These are phyloP conservation scores for Blastocystis sp. DNA, from an alignment of 352 stramenopile species.

Conservation along the genomic window DNA sequence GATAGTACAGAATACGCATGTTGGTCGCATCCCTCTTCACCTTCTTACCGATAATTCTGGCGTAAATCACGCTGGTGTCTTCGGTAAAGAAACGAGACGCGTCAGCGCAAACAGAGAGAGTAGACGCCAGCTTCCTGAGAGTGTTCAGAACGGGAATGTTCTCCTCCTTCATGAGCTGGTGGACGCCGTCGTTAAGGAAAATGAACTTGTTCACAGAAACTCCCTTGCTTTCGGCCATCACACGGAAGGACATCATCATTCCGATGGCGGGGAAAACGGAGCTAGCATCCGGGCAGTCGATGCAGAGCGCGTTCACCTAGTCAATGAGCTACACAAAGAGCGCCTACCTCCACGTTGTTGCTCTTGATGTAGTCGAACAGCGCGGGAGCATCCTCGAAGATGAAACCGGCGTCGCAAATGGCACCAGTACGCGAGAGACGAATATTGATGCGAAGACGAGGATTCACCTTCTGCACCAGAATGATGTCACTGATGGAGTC, in stretches of 20 bases:
- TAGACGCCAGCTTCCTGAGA: conserved; percentile 19
- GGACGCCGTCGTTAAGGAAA: conserved; percentile 3
- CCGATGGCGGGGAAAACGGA: neutral
- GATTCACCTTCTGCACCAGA: neutral
- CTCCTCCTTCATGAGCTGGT: neutral
- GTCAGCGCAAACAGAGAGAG: conserved; percentile 3
- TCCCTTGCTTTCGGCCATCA: neutral
- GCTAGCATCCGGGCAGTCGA: neutral
- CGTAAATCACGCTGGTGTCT: conserved; percentile 47
- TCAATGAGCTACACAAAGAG: neutral
- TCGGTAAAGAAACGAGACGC: conserved; percentile 64
- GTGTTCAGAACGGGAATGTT: neutral
- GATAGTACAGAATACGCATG: conserved; percentile 46
- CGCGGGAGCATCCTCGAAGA: neutral
- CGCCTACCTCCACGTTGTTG: neutral
- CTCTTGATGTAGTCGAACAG: neutral
- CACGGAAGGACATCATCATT: neutral
- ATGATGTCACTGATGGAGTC: neutral
- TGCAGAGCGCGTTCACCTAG: neutral
- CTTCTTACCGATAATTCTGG: conserved; percentile 68
- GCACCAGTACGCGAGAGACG: conserved; percentile 1
- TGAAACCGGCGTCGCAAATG: conserved; percentile 5
- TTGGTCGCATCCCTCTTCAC: neutral
- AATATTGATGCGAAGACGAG: neutral
- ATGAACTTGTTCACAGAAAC: neutral